Base-by-base conservation (phyloP, 1,284 basidiomycete genomes). In the Grifola frondosa region DNA sequence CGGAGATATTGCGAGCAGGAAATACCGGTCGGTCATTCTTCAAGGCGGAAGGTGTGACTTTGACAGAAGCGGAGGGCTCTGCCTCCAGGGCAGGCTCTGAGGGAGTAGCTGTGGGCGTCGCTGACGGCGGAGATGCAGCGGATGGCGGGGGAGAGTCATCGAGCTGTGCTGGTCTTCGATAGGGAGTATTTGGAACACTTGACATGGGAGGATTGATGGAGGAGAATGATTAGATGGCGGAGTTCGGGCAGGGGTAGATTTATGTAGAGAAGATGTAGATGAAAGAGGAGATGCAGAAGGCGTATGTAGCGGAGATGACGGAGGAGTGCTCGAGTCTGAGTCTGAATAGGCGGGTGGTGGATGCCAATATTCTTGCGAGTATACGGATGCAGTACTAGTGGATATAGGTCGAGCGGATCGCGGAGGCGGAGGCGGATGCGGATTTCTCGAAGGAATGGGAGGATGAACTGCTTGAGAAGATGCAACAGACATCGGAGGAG, bases 1-100 rank as follows among this genome's bases (percentile, higher is more conserved):
- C 57, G 19, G 59, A 59, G n/a, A 46, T 46, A 44, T 49, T 64
- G 30, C 41, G 51, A 8, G 42, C 28, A 24, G 39, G 42, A 12
- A 55, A 45, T 23, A 47, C 36, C 13, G 58, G 53, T 12, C 51
- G 53, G 7, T 40, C 34, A n/a, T n/a, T n/a, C n/a, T n/a, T n/a
- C n/a, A n/a, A n/a, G 6, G 46, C 49, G 19, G 49, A 30, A 23
- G 51, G 32, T 10, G 50, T 33, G 10, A 41, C 48, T 5, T n/a
- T n/a, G n/a, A n/a, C n/a, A n/a, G n/a, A n/a, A n/a, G n/a, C n/a
- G n/a, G n/a, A n/a, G n/a, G n/a, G n/a, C n/a, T n/a, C n/a, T n/a
- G n/a, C n/a, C n/a, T n/a, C n/a, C n/a, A n/a, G n/a, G n/a, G n/a
- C n/a, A n/a, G n/a, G n/a, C n/a, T n/a, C n/a, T n/a, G n/a, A n/a